Evolutionary conservation across 2,329 filamentous ascomycete species (phyloP).

Genomic region (Fusarium paranaense): DNA sequence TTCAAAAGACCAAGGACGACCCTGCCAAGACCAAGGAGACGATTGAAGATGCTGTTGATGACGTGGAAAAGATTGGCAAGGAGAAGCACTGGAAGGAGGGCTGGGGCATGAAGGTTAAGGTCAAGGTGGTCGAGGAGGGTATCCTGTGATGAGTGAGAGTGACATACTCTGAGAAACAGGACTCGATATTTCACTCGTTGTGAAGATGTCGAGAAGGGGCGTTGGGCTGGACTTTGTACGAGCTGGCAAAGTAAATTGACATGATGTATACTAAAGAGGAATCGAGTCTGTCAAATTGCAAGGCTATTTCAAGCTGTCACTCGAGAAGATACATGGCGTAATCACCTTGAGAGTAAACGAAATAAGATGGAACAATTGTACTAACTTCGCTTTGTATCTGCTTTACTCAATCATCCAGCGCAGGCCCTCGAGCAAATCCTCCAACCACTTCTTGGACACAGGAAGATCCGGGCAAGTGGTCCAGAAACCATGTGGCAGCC

Average conservation of each 20-base stretch:
- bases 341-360: background rate
- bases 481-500: slow-evolving; percentile 56
- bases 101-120: slow-evolving; percentile 54
- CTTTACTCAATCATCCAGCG: slow-evolving; percentile 35
- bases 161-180: background rate
- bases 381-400: background rate
- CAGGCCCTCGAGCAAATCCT: slow-evolving; percentile 42
- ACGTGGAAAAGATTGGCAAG: slow-evolving; percentile 68
- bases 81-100: slow-evolving; percentile 64
- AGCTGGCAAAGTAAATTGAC: background rate
- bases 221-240: background rate
- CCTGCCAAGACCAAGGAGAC: slow-evolving; percentile 55
- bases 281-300: background rate
- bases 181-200: background rate
- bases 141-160: slow-evolving; percentile 33
- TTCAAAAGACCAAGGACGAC: slow-evolving; percentile 53
- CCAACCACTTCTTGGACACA: slow-evolving; percentile 46
- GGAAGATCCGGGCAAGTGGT: slow-evolving; percentile 51
- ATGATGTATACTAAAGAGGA: background rate
- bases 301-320: background rate
- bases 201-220: background rate
- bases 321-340: background rate
- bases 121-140: slow-evolving; percentile 49
- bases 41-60: slow-evolving; percentile 52
- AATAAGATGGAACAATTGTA: too few species aligned